A percentile compares a stretch with the other conserved stretches of the same genome.
These are phyloP conservation scores for Chaetomiaceae sp. DNA, from an alignment of 2,329 filamentous ascomycete genomes.

Conservation along the genomic window DNA sequence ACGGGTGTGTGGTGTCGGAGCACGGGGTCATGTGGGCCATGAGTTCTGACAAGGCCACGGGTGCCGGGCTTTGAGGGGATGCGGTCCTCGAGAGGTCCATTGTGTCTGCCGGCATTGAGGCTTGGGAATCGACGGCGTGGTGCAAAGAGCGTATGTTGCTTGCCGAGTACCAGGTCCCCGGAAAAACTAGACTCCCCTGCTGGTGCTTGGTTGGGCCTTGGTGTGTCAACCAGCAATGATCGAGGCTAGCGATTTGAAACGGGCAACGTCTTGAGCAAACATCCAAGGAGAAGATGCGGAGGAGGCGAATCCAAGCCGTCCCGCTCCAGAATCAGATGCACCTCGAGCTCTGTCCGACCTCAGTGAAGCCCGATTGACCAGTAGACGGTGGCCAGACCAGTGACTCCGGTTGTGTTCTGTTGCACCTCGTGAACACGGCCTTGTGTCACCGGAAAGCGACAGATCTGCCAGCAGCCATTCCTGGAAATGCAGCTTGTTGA, in stretches of 20 bases:
- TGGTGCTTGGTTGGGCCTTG: background rate
- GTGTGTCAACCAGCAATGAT: background rate
- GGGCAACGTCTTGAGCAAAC: background rate
- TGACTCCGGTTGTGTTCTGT: background rate
- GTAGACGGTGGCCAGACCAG: background rate
- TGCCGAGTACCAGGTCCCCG: background rate
- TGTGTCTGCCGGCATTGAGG: background rate
- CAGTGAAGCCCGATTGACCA: background rate
- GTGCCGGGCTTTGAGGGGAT: conserved; percentile 14
- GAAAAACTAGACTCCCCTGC: no score
- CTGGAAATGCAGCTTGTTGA: background rate
- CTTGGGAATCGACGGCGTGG: background rate
- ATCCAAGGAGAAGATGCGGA: background rate
- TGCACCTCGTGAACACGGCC: conserved; percentile 9
- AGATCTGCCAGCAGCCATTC: conserved; percentile 1
- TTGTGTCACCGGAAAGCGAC: conserved; percentile 12
- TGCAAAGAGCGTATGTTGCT: background rate
- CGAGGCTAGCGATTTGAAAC: background rate
- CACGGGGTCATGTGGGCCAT: conserved; percentile 20
- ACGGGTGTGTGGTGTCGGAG: conserved; percentile 15
- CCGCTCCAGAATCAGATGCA: background rate
- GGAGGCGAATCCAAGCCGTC: background rate
- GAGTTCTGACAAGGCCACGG: conserved; percentile 26
- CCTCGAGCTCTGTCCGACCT: background rate
- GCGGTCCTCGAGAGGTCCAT: conserved; percentile 17